Conservation (phyloP, 2,329 filamentous ascomycete genomes). For the Claviceps arundinis region DNA sequence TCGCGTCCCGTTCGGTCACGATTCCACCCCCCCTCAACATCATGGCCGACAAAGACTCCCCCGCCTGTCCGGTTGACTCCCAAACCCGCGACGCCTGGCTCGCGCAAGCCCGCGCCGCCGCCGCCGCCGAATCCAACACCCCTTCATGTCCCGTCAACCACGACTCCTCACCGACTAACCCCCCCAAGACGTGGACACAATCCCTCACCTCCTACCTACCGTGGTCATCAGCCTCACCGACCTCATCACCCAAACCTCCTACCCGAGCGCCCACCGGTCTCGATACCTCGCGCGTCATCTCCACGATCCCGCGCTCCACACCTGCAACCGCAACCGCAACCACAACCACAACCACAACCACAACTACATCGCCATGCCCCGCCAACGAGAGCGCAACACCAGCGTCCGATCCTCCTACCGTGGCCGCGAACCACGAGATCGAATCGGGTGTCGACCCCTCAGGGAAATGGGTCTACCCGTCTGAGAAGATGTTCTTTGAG, state of each 20-base stretch:
- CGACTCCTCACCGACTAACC: slow-evolving; percentile 6
- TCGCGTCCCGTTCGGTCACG: too few species aligned
- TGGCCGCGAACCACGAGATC: slow-evolving; percentile 56
- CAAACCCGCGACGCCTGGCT: slow-evolving; percentile 83
- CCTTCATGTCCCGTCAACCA: slow-evolving; percentile 24
- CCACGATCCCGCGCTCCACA: slow-evolving; percentile 59
- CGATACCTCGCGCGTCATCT: slow-evolving; percentile 57
- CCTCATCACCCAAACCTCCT: slow-evolving; percentile 12
- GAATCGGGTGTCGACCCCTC: slow-evolving; percentile 60
- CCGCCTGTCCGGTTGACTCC: slow-evolving; percentile 76
- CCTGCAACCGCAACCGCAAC: slow-evolving; percentile 10
- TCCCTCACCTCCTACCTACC: slow-evolving; percentile 28
- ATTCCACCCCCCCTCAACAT: not conserved
- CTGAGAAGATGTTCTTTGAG: slow-evolving; percentile 94
- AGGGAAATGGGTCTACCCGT: slow-evolving; percentile 96
- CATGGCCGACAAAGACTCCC: slow-evolving; percentile 10
- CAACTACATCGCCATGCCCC: slow-evolving; percentile 16
- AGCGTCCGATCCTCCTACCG: slow-evolving; percentile 36
- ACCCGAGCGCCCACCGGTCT: slow-evolving; percentile 25
- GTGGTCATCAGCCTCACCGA: slow-evolving; percentile 22
- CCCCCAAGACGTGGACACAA: slow-evolving; percentile 29
- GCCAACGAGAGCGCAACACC: slow-evolving; percentile 22
- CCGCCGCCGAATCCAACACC: slow-evolving; percentile 17
- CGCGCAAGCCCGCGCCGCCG: slow-evolving; percentile 45
- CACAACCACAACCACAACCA: slow-evolving; percentile 9